phyloP scores from a whole-genome alignment of 2,329 filamentous ascomycete species.

The Bisporella sp. region DNA sequence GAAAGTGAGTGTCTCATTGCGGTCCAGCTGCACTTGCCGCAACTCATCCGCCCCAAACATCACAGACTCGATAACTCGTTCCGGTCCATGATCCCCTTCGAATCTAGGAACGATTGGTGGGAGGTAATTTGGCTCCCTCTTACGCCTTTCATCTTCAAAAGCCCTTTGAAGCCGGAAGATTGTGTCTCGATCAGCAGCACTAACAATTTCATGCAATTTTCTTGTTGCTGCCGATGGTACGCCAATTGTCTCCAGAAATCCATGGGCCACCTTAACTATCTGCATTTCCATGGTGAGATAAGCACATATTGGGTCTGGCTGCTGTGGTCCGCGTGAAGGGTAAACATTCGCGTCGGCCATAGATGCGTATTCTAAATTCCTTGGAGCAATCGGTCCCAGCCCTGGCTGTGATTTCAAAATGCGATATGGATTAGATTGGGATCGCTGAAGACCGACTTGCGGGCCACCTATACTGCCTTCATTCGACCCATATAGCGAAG shows the following conservation, averaged over 20 bases:
- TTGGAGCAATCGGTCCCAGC: slow-evolving; percentile 37
- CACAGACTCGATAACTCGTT: slow-evolving; percentile 44
- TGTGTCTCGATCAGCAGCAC: slow-evolving; percentile 44
- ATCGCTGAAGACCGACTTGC: slow-evolving; percentile 36
- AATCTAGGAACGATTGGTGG: slow-evolving; percentile 53
- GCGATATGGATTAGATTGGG: slow-evolving; percentile 42
- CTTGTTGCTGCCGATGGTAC: slow-evolving; percentile 39
- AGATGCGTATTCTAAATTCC: slow-evolving; percentile 42
- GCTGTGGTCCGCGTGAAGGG: slow-evolving; percentile 24
- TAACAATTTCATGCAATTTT: slow-evolving; percentile 48
- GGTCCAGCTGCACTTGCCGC: slow-evolving; percentile 43
- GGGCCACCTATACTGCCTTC: slow-evolving; percentile 32
- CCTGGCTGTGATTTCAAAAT: slow-evolving; percentile 45
- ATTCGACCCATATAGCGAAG: slow-evolving; percentile 41
- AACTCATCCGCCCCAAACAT: slow-evolving; percentile 48
- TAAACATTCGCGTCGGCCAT: slow-evolving; percentile 43
- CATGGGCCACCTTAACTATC: slow-evolving; percentile 47
- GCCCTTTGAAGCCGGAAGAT: slow-evolving; percentile 42
- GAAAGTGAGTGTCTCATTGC: slow-evolving; percentile 50
- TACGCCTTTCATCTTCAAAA: slow-evolving; percentile 48
- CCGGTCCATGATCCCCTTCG: slow-evolving; percentile 37
- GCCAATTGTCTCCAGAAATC: slow-evolving; percentile 50
- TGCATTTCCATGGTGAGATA: slow-evolving; percentile 53
- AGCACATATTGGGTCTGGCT: slow-evolving; percentile 44
- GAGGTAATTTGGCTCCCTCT: slow-evolving; percentile 51